These are phyloP conservation scores for Pseudozyma pruni DNA, from an alignment of 1,284 basidiomycete genomes.

Conservation along the genomic window DNA sequence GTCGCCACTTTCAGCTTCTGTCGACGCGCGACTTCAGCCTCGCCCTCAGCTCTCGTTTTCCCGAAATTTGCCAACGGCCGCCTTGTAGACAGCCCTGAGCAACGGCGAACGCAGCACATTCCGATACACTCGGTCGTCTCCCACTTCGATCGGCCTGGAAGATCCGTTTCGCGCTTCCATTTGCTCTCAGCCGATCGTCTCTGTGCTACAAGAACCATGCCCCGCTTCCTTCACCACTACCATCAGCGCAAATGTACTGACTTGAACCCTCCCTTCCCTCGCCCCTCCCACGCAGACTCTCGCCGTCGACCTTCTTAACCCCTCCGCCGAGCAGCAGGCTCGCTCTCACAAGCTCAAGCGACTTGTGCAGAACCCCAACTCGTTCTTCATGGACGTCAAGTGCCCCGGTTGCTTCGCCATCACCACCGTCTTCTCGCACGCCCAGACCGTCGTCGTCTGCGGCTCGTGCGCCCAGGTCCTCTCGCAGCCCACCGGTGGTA, in stretches of 20 bases:
- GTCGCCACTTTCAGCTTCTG: no score
- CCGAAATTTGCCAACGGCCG: no score
- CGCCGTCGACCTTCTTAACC: constrained; percentile 98
- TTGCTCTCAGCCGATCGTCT: no score
- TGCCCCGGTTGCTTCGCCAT: constrained; percentile 96
- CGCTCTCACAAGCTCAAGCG: constrained; percentile 93
- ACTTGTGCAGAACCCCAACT: constrained; percentile 83
- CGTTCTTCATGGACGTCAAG: constrained; percentile 99
- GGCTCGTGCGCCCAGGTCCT: constrained; percentile 92
- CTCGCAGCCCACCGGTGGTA: constrained; percentile 98
- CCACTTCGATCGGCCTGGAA: no score
- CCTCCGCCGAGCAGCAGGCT: constrained; percentile 81
- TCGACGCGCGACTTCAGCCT: no score
- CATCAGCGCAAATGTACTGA: constrained; percentile 2
- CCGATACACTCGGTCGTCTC: no score
- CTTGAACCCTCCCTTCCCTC: neutral
- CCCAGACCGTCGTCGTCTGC: constrained; percentile 91
- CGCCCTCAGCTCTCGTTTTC: no score
- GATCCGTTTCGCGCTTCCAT: no score
- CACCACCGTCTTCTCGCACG: constrained; percentile 94
- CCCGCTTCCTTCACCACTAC: neutral
- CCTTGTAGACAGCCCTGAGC: no score
- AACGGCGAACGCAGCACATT: no score
- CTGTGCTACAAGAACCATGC: no score
- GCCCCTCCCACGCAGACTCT: constrained; percentile 77